Conservation (phyloP, 2,329 filamentous ascomycete species). For the Tetracladium maxilliforme region DNA sequence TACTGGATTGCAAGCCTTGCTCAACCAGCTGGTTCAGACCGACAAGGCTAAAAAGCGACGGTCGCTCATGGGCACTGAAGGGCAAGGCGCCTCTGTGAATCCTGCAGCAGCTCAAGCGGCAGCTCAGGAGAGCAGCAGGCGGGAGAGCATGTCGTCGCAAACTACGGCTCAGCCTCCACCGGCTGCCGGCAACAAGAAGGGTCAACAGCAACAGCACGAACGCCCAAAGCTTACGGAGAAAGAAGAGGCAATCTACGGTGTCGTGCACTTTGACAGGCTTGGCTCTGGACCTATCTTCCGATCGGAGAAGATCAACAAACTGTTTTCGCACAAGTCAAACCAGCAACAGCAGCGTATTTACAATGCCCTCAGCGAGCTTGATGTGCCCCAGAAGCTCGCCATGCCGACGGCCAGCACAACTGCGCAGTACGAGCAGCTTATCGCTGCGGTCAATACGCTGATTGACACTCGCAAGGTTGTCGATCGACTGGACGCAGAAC, state of each 20-base stretch:
- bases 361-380: constrained; percentile 56
- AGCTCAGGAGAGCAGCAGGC: constrained; percentile 16
- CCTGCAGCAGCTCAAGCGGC: constrained; percentile 20
- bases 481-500: constrained; percentile 64
- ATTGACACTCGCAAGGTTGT: constrained; percentile 60
- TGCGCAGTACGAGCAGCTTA: constrained; percentile 54
- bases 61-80: constrained; percentile 48
- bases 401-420: constrained; percentile 65
- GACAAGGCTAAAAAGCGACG: constrained; percentile 87
- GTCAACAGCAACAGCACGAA: constrained; percentile 24
- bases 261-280: constrained; percentile 73
- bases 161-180: constrained; percentile 19
- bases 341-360: constrained; percentile 64
- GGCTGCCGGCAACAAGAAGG: constrained; percentile 20
- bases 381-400: constrained; percentile 52
- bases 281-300: constrained; percentile 81
- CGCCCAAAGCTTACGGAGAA: constrained; percentile 59
- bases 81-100: constrained; percentile 30
- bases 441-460: constrained; percentile 51
- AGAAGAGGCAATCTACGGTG: constrained; percentile 69
- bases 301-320: constrained; percentile 66
- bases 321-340: constrained; percentile 62
- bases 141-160: constrained; percentile 14
- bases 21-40: constrained; percentile 67
- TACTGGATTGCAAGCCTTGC: constrained; percentile 61